These are phyloP conservation scores for Dendrobium nobile DNA, from an alignment of 106 monocot species.

Conservation along the genomic window DNA sequence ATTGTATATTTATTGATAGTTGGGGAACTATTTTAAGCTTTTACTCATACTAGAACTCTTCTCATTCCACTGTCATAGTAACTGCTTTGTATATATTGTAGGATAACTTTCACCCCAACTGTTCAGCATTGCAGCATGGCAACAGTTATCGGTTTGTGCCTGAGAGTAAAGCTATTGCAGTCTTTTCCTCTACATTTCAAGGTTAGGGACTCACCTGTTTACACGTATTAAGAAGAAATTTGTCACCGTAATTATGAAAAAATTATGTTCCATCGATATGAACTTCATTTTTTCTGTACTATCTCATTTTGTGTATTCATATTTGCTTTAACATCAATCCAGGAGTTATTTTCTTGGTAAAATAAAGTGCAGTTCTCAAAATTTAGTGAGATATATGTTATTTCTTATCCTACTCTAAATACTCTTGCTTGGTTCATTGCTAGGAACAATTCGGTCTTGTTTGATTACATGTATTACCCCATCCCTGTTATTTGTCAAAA, in stretches of 20 bases:
- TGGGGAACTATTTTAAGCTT: too few species aligned
- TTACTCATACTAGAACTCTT: neutral
- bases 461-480: too few species aligned
- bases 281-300: neutral
- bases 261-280: neutral
- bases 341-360: neutral
- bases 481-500: too few species aligned
- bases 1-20: too few species aligned
- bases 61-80: neutral
- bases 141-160: conserved; percentile 74
- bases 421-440: too few species aligned
- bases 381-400: neutral
- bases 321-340: neutral
- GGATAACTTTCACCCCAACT: conserved; percentile 83
- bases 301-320: neutral
- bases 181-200: conserved; percentile 83
- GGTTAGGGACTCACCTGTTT: conserved; percentile 18
- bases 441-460: too few species aligned
- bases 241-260: neutral
- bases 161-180: conserved; percentile 71
- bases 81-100: conserved; percentile 15
- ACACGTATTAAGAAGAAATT: neutral
- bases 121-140: conserved; percentile 83
- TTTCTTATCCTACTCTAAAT: too few species aligned
- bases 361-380: neutral